phyloP scores from a whole-genome alignment of 2,329 filamentous ascomycete genomes.

The Rutstroemia sp. region DNA sequence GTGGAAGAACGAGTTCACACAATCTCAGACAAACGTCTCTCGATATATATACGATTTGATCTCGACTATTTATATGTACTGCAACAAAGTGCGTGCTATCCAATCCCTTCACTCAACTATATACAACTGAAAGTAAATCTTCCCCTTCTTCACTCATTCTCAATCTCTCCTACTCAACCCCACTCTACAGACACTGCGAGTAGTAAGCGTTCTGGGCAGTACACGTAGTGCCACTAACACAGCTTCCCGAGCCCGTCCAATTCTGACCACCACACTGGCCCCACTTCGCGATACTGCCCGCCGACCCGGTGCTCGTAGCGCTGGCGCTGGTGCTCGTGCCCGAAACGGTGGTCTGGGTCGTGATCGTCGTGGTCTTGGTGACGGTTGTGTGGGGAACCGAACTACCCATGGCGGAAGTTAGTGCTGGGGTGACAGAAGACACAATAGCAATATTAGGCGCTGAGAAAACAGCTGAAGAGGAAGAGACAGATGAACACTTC shows the following conservation, averaged over 20 bases:
- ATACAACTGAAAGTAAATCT: not conserved
- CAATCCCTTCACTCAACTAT: not conserved
- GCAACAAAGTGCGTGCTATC: not conserved
- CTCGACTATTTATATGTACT: not conserved
- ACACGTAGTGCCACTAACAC: slow-evolving; percentile 22
- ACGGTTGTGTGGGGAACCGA: not conserved
- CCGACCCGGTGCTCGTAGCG: not conserved
- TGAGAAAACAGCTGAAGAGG: not conserved
- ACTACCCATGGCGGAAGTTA: not conserved
- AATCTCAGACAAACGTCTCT: no score
- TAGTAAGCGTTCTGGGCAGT: slow-evolving; percentile 20
- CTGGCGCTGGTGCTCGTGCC: not conserved
- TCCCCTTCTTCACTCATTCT: not conserved
- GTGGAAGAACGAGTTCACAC: no score
- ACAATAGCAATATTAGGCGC: not conserved
- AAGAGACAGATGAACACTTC: not conserved
- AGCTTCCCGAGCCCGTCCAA: slow-evolving; percentile 21
- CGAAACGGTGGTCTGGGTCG: not conserved
- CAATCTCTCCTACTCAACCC: slow-evolving; percentile 8
- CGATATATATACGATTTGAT: not conserved
- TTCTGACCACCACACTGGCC: slow-evolving; percentile 21
- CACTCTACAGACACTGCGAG: slow-evolving; percentile 23
- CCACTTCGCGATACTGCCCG: slow-evolving; percentile 16
- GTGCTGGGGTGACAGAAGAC: not conserved
- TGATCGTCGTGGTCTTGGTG: not conserved